These are phyloP conservation scores for Botrytis porri DNA, from an alignment of 2,329 filamentous ascomycete genomes.

Conservation along the genomic window DNA sequence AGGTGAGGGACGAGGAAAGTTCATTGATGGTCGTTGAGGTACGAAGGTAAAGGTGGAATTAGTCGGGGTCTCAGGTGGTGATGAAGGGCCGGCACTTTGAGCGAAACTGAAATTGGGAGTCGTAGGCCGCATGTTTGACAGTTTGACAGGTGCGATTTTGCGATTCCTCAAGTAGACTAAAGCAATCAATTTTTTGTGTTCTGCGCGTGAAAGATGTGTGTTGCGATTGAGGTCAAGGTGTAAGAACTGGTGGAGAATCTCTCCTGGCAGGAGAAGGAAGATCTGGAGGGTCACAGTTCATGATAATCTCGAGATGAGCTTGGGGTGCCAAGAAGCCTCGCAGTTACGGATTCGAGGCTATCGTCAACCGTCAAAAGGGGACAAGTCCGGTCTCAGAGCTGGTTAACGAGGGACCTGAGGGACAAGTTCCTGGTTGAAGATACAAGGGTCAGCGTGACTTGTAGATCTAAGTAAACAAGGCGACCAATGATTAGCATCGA, in stretches of 20 bases:
- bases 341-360: constrained; percentile 27
- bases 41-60: constrained; percentile 37
- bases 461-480: constrained; percentile 19
- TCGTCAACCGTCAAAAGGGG: constrained; percentile 21
- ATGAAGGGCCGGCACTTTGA: constrained; percentile 43
- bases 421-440: constrained; percentile 3
- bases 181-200: background rate
- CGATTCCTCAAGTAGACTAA: background rate
- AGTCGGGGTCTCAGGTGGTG: constrained; percentile 49
- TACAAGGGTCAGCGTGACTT: constrained; percentile 16
- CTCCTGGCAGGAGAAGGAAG: constrained; percentile 38
- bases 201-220: background rate
- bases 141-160: constrained; percentile 27
- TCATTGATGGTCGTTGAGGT: constrained; percentile 31
- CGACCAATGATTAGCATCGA: constrained; percentile 25
- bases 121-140: constrained; percentile 41
- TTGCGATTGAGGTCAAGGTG: constrained; percentile 33
- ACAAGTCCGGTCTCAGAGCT: constrained; percentile 13
- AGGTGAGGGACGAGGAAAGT: constrained; percentile 31
- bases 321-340: constrained; percentile 31
- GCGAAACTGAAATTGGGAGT: constrained; percentile 44
- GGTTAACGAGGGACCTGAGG: constrained; percentile 11
- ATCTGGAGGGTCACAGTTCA: constrained; percentile 38
- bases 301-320: constrained; percentile 34
- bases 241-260: constrained; percentile 37